Conservation (phyloP, 192 early-diverging fungal species). For the Spizellomyces punctatus region DNA sequence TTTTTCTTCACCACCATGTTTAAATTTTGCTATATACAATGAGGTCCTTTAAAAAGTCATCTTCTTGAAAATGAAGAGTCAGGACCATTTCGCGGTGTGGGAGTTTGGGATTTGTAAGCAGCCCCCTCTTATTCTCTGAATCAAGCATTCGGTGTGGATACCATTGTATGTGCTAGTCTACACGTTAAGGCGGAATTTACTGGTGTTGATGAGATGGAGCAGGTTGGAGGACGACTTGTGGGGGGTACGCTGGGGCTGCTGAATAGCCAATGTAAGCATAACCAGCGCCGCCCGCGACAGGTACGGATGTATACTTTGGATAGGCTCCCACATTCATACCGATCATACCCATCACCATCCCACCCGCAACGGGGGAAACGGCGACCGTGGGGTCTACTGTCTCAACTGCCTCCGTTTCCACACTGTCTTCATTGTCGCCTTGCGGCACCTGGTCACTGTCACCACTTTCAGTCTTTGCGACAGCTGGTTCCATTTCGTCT, state of each 20-base stretch:
- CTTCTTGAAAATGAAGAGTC: background rate
- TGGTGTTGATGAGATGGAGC: too few relatives aligned
- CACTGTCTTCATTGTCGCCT: too few relatives aligned
- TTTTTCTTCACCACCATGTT: too few relatives aligned
- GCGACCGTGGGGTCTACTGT: background rate
- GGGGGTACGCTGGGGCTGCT: too few relatives aligned
- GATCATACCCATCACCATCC: constrained; percentile 2
- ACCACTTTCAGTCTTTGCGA: background rate
- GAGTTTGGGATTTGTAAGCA: background rate
- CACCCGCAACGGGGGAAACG: background rate
- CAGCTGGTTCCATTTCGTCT: background rate
- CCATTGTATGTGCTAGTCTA: background rate
- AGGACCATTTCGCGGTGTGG: background rate
- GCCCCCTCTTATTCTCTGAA: background rate
- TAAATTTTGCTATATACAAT: background rate
- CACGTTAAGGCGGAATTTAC: too few relatives aligned
- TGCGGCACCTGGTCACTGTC: background rate
- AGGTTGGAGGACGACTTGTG: too few relatives aligned
- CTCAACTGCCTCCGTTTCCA: too few relatives aligned
- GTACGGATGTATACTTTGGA: background rate
- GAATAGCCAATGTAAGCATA: background rate
- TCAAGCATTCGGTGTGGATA: background rate
- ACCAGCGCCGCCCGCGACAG: background rate
- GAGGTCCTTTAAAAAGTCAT: background rate
- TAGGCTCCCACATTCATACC: background rate